Percentiles rank a stretch among this genome's conserved stretches.
Evolutionary conservation across 2,329 filamentous ascomycete genomes (phyloP).

Genomic region (Botryotinia calthae): DNA sequence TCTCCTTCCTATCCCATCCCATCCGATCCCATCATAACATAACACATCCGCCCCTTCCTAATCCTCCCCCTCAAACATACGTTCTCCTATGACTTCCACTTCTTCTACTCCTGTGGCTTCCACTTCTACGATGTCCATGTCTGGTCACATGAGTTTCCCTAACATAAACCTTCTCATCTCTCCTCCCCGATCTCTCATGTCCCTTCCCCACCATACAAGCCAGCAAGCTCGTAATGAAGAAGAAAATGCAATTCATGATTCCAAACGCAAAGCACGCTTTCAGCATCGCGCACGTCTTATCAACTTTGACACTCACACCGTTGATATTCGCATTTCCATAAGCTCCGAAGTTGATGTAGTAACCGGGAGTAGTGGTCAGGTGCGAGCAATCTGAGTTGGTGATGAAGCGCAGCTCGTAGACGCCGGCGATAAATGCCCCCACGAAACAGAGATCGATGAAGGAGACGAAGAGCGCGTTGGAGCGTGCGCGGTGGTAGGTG

Average conservation of each 20-base stretch:
- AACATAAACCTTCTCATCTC: conserved; percentile 31
- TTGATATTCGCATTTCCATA: conserved; percentile 56
- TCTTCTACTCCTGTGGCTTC: conserved; percentile 36
- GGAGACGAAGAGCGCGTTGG: conserved; percentile 60
- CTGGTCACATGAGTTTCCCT: conserved; percentile 34
- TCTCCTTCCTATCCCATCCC: not conserved
- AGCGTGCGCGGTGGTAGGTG: conserved; percentile 60
- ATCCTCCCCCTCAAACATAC: conserved; percentile 33
- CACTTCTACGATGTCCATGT: conserved; percentile 35
- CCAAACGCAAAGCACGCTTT: conserved; percentile 87
- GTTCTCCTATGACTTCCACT: conserved; percentile 32
- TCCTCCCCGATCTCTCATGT: not conserved
- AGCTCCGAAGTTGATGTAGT: conserved; percentile 59
- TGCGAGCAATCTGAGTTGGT: conserved; percentile 64
- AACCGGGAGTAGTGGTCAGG: conserved; percentile 49
- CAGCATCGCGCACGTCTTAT: conserved; percentile 86
- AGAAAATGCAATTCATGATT: conserved; percentile 84
- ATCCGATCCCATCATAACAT: not conserved
- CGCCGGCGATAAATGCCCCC: conserved; percentile 61
- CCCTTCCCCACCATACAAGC: conserved; percentile 48
- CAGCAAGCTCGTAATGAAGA: conserved; percentile 72
- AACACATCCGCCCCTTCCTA: no score
- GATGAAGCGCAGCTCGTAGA: conserved; percentile 60
- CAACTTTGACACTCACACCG: conserved; percentile 52
- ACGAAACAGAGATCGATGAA: conserved; percentile 61